Conservation (phyloP, 169 alveolate genomes). For the Eimeria necatrix region DNA sequence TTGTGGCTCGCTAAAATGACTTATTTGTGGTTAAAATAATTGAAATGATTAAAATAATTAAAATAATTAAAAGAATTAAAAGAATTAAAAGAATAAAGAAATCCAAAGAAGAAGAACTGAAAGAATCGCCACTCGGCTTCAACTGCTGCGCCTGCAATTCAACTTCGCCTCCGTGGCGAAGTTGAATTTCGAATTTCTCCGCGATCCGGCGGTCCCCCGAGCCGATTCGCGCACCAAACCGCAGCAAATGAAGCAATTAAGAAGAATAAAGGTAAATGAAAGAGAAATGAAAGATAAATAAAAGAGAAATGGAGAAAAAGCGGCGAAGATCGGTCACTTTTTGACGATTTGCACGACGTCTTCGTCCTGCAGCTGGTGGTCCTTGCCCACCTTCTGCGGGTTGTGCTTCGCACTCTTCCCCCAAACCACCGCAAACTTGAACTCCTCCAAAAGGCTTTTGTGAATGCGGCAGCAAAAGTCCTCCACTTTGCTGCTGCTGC, state of each 20-base stretch:
- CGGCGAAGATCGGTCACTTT: conserved; percentile 37
- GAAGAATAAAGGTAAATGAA: too few species aligned
- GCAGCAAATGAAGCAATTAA: background rate
- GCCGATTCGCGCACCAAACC: background rate
- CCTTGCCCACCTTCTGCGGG: conserved; percentile 97
- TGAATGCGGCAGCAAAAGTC: conserved; percentile 89
- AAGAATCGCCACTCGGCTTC: background rate
- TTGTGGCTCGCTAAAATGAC: too few species aligned
- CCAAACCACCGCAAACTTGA: conserved; percentile 99
- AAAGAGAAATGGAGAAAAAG: background rate
- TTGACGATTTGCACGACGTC: conserved; percentile 90
- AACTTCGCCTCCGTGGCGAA: background rate
- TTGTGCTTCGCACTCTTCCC: conserved; percentile 98
- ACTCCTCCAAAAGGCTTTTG: conserved; percentile 89
- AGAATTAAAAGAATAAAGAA: too few species aligned
- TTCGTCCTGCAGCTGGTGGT: conserved; percentile 88
- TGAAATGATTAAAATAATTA: too few species aligned
- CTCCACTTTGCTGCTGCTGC: conserved; percentile 85
- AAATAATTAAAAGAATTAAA: too few species aligned
- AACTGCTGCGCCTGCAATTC: background rate
- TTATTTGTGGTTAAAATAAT: too few species aligned
- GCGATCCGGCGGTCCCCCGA: background rate
- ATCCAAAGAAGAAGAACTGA: too few species aligned
- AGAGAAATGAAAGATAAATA: too few species aligned
- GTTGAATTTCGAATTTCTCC: background rate